Conservation (phyloP, 805 yeast species). For the Pichia nanzhaoensis region DNA sequence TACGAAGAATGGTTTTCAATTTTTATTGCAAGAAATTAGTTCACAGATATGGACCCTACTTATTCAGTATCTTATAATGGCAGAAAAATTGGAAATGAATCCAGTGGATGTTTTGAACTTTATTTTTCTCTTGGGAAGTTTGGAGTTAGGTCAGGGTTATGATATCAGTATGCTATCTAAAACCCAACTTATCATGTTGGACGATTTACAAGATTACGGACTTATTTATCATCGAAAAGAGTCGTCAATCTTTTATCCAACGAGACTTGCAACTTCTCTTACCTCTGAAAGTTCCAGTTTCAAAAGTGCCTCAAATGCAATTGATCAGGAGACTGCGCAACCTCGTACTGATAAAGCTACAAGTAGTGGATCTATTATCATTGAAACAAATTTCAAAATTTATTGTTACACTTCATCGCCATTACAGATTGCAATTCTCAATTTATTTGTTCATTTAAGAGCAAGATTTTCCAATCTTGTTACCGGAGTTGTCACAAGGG, state of each 20-base stretch:
- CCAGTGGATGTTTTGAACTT: constrained; percentile 94
- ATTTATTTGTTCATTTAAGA: constrained; percentile 78
- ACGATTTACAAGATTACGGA: constrained; percentile 88
- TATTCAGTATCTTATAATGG: constrained; percentile 77
- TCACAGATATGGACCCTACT: constrained; percentile 92
- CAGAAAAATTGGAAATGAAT: constrained; percentile 84
- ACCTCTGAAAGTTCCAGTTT: constrained; percentile 76
- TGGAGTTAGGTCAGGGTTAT: constrained; percentile 86
- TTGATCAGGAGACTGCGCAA: constrained; percentile 54
- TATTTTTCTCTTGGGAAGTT: constrained; percentile 85
- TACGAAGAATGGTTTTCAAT: constrained; percentile 91
- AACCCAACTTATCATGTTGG: constrained; percentile 81
- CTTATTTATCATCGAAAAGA: constrained; percentile 54
- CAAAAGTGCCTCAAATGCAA: constrained; percentile 66
- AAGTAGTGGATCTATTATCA: constrained; percentile 61
- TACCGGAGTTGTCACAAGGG: constrained; percentile 88
- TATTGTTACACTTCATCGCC: constrained; percentile 95
- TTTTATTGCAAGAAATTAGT: constrained; percentile 83
- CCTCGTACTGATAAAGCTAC: constrained; percentile 17
- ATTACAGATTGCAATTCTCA: constrained; percentile 85
- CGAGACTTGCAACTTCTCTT: constrained; percentile 80
- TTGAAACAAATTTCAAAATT: constrained; percentile 89
- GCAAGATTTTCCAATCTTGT: constrained; percentile 89
- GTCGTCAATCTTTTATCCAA: constrained; percentile 73
- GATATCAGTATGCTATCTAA: constrained; percentile 61